Percentiles rank a stretch among this genome's conserved stretches.
phyloP scores from a whole-genome alignment of 1,139 yeast genomes.

The Kluyveromyces sp. region DNA sequence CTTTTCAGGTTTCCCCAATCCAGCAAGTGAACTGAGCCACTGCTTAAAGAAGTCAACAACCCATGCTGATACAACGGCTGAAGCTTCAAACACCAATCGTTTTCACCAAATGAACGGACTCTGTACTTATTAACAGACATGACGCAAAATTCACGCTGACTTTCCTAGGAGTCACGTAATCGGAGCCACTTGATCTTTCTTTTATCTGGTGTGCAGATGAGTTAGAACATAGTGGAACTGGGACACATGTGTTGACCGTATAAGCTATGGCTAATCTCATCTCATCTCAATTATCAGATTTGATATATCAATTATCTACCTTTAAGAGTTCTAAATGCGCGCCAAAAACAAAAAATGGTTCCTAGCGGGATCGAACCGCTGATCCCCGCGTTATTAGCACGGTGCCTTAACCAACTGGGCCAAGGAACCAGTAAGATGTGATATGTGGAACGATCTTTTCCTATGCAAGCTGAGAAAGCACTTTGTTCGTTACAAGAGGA shows the following conservation, averaged over 20 bases:
- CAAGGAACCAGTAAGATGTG: conserved; percentile 31
- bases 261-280: no score
- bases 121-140: conserved; percentile 8
- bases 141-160: background rate
- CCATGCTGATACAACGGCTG: conserved; percentile 25
- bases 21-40: conserved; percentile 26
- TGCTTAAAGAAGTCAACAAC: conserved; percentile 25
- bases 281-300: background rate
- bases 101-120: conserved; percentile 19
- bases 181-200: no score
- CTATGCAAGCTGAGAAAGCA: background rate
- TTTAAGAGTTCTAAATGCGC: no score
- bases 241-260: no score
- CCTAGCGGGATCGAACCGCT: conserved; percentile 35
- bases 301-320: no score
- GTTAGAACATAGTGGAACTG: no score
- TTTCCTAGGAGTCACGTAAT: no score
- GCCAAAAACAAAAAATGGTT: conserved; percentile 27
- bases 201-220: no score
- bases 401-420: conserved; percentile 34
- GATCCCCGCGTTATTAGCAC: conserved; percentile 34
- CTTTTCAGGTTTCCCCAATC: conserved; percentile 23
- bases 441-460: no score
- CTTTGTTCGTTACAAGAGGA: background rate
- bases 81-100: conserved; percentile 29